Evolutionary conservation across 164 flowering plant species (phyloP).

Genomic region (Cinnamomum micranthum): DNA sequence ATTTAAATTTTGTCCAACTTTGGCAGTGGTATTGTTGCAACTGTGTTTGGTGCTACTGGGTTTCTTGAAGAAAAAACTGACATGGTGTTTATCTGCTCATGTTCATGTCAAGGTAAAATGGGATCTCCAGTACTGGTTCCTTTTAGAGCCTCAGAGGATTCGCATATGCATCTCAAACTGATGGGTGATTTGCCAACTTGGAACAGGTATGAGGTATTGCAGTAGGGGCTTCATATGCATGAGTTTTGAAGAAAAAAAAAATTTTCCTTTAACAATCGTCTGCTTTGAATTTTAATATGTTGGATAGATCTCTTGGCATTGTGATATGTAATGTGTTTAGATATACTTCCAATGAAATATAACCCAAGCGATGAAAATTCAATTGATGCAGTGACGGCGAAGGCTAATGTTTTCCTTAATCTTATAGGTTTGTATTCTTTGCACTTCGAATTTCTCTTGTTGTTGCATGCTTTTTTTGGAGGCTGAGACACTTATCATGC

Average conservation of each 20-base stretch:
- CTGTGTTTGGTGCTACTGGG: slow-evolving; percentile 98
- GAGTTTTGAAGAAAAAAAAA: neutral
- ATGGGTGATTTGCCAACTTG: slow-evolving; percentile 75
- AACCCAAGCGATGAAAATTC: slow-evolving; percentile 91
- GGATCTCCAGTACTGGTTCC: slow-evolving; percentile 97
- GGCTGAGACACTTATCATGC: neutral
- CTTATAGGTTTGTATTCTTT: slow-evolving; percentile 61
- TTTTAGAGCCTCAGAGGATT: slow-evolving; percentile 92
- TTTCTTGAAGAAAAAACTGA: slow-evolving; percentile 57
- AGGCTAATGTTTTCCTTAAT: slow-evolving; percentile 94
- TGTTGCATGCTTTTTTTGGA: slow-evolving; percentile 8
- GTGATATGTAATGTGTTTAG: slow-evolving; percentile 30
- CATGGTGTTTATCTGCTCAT: neutral
- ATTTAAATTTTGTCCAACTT: neutral
- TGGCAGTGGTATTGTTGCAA: slow-evolving; percentile 88
- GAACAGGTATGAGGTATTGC: slow-evolving; percentile 60
- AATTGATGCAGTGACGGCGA: slow-evolving; percentile 93
- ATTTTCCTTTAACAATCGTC: too few species aligned
- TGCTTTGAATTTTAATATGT: neutral
- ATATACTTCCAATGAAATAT: slow-evolving; percentile 94
- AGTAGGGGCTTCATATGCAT: slow-evolving; percentile 1
- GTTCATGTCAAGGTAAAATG: slow-evolving; percentile 73
- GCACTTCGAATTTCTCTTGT: neutral
- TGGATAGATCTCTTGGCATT: neutral
- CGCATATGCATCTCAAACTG: slow-evolving; percentile 86